Percentiles rank a stretch among this genome's conserved stretches.
phyloP scores from a whole-genome alignment of 768 basidiomycete genomes.

The Serendipita indica region DNA sequence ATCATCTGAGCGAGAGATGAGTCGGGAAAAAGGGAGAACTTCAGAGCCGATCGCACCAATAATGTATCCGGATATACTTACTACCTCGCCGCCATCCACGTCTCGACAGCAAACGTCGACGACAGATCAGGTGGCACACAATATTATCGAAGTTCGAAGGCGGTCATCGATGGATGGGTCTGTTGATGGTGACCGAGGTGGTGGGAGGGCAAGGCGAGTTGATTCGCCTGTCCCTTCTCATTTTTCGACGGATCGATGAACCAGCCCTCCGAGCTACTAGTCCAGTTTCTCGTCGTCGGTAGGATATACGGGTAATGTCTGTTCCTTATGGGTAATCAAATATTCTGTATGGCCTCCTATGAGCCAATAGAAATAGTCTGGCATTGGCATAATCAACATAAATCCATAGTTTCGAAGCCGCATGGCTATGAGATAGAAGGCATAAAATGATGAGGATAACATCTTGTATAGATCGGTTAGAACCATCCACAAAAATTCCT shows the following conservation, averaged over 20 bases:
- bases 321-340: neutral
- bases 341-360: too few relatives aligned
- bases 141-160: neutral
- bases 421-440: too few relatives aligned
- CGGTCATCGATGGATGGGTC: neutral
- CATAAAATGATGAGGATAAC: too few relatives aligned
- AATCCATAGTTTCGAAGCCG: too few relatives aligned
- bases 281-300: neutral
- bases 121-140: neutral
- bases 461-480: too few relatives aligned
- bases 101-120: neutral
- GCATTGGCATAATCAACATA: too few relatives aligned
- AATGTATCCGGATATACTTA: neutral
- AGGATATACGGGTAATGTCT: neutral
- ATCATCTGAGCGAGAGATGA: neutral
- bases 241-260: too few relatives aligned
- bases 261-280: neutral
- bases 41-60: neutral
- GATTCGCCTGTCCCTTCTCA: slow-evolving; percentile 1
- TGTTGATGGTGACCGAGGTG: neutral
- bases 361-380: too few relatives aligned
- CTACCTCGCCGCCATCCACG: neutral
- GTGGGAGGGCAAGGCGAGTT: neutral
- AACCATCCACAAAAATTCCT: too few relatives aligned
- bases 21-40: neutral